A percentile compares a stretch with the other conserved stretches of the same genome.
Evolutionary conservation across 208 protist genomes (phyloP).

Genomic region (Trichomonas vaginalis): DNA sequence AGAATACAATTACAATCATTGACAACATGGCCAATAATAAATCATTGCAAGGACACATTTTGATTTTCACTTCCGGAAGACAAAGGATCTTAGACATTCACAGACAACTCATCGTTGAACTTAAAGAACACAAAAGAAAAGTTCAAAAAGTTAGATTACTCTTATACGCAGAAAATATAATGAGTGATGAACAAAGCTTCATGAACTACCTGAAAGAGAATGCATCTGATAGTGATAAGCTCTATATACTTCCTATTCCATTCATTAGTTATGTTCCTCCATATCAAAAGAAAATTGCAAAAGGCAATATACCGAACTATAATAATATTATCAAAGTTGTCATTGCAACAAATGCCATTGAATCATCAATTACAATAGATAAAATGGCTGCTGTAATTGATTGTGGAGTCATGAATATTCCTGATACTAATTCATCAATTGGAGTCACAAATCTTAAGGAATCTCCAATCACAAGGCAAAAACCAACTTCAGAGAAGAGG

Average conservation of each 20-base stretch:
- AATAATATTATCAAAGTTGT: not conserved
- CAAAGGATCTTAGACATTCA: not conserved
- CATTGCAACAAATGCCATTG: not conserved
- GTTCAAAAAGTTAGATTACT: too few species aligned
- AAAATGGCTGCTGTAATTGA: not conserved
- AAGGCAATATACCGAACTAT: not conserved
- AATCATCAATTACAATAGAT: slow-evolving; percentile 11
- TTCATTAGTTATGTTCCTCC: not conserved
- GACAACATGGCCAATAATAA: not conserved
- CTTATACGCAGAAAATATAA: too few species aligned
- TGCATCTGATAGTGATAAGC: not conserved
- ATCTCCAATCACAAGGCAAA: not conserved
- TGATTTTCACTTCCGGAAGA: not conserved
- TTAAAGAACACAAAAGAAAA: not conserved
- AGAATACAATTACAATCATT: not conserved
- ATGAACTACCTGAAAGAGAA: too few species aligned
- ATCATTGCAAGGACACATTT: not conserved
- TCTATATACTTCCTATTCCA: not conserved
- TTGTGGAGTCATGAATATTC: not conserved
- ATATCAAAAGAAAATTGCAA: not conserved
- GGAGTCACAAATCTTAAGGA: not conserved
- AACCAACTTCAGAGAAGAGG: not conserved
- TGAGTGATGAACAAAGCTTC: not conserved
- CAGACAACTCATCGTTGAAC: not conserved
- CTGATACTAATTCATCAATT: not conserved